phyloP scores from a whole-genome alignment of 192 early-diverging fungal species.

The Thamnidium elegans region DNA sequence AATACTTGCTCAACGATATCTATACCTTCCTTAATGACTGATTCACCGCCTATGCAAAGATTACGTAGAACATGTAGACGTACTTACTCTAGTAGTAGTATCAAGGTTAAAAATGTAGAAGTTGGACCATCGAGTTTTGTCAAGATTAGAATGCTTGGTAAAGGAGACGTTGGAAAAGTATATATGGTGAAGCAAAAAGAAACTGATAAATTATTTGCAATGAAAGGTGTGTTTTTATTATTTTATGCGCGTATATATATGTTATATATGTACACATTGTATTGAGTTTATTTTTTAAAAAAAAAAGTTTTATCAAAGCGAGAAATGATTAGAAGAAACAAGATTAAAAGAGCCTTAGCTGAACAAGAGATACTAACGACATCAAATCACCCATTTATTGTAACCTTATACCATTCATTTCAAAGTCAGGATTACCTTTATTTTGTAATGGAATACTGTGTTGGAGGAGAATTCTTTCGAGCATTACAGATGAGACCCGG shows the following conservation, averaged over 20 bases:
- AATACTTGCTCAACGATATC: neutral
- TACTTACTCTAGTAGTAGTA: slow-evolving; percentile 79
- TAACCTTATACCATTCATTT: slow-evolving; percentile 85
- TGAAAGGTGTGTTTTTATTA: slow-evolving; percentile 70
- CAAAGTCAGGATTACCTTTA: slow-evolving; percentile 84
- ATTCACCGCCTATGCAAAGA: neutral
- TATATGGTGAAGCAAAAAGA: slow-evolving; percentile 91
- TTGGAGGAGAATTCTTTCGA: slow-evolving; percentile 87
- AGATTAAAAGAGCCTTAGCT: slow-evolving; percentile 95
- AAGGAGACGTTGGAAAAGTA: slow-evolving; percentile 97
- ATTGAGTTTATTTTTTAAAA: neutral
- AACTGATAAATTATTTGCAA: slow-evolving; percentile 83
- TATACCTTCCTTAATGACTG: neutral
- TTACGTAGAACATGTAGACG: slow-evolving; percentile 50
- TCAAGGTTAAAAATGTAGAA: slow-evolving; percentile 78
- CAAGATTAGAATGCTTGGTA: slow-evolving; percentile 91
- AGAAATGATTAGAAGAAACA: slow-evolving; percentile 98
- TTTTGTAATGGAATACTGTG: slow-evolving; percentile 87
- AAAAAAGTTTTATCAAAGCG: slow-evolving; percentile 68
- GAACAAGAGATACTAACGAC: slow-evolving; percentile 82
- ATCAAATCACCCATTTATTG: slow-evolving; percentile 89
- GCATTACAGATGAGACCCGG: slow-evolving; percentile 85
- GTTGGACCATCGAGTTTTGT: slow-evolving; percentile 87
- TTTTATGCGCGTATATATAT: too few relatives aligned
- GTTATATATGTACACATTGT: too few relatives aligned